Evolutionary conservation across 495 filamentous ascomycete genomes (phyloP).

Genomic region (Symbiotaphrina buchneri): DNA sequence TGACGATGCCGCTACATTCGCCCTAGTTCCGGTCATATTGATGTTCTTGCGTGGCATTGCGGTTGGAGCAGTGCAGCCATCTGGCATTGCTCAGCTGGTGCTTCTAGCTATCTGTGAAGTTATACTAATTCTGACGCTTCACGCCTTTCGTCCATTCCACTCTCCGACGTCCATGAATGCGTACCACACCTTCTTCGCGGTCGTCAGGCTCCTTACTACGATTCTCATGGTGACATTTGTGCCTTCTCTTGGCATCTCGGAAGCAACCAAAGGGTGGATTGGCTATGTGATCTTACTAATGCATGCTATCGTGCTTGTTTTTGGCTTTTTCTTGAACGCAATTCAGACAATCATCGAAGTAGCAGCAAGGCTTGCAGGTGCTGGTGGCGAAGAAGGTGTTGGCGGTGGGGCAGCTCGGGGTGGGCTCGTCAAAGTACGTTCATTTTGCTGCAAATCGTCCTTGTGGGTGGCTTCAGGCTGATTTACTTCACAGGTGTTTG

Average conservation of each 20-base stretch:
- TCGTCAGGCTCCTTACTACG: slow-evolving; percentile 53
- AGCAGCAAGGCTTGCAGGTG: slow-evolving; percentile 52
- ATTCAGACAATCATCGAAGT: slow-evolving; percentile 80
- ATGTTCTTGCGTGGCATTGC: slow-evolving; percentile 73
- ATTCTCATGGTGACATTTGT: slow-evolving; percentile 76
- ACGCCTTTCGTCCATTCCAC: slow-evolving; percentile 79
- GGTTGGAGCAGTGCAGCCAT: slow-evolving; percentile 79
- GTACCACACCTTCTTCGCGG: slow-evolving; percentile 70
- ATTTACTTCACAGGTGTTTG: slow-evolving; percentile 36
- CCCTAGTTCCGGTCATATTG: slow-evolving; percentile 62
- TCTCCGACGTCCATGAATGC: slow-evolving; percentile 93
- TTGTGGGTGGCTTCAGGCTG: not conserved
- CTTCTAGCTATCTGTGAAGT: slow-evolving; percentile 87
- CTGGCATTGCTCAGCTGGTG: slow-evolving; percentile 78
- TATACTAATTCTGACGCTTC: slow-evolving; percentile 65
- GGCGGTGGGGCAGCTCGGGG: slow-evolving; percentile 44
- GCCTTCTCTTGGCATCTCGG: slow-evolving; percentile 52
- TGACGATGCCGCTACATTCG: slow-evolving; percentile 74
- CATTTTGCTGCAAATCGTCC: not conserved
- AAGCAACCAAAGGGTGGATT: slow-evolving; percentile 75
- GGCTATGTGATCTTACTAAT: slow-evolving; percentile 79
- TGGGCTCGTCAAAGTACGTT: slow-evolving; percentile 53
- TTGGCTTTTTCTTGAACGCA: slow-evolving; percentile 86
- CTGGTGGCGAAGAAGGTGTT: slow-evolving; percentile 46
- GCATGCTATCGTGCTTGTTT: slow-evolving; percentile 70